These are phyloP conservation scores for Xanthoparmelia taractica DNA, from an alignment of 495 filamentous ascomycete genomes.

Conservation along the genomic window DNA sequence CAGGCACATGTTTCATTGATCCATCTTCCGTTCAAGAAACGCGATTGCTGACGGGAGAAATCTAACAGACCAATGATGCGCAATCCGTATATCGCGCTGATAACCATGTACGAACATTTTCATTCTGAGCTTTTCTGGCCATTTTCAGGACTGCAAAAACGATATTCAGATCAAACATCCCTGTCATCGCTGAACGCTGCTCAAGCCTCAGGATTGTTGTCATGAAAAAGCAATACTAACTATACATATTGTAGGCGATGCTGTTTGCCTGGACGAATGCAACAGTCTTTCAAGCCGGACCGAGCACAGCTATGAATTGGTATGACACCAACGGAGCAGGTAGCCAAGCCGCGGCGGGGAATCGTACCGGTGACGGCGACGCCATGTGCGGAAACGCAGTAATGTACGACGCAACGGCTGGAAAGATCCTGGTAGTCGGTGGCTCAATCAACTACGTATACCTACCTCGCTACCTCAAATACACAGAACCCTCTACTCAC, in stretches of 20 bases:
- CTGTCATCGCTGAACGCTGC: not conserved
- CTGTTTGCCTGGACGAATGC: conserved; percentile 53
- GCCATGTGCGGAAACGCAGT: conserved; percentile 47
- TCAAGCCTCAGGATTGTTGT: not conserved
- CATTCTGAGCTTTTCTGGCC: not conserved
- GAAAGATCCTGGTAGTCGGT: conserved; percentile 49
- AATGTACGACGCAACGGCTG: conserved; percentile 50
- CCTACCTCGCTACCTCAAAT: not conserved
- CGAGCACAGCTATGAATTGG: conserved; percentile 52
- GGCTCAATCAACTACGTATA: conserved; percentile 40
- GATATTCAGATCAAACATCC: not conserved
- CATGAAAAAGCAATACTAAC: not conserved
- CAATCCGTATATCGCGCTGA: conserved; percentile 40
- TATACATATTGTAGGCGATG: conserved; percentile 33
- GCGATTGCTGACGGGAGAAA: not conserved
- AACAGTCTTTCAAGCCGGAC: conserved; percentile 52
- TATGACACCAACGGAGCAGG: conserved; percentile 40
- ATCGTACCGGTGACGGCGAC: conserved; percentile 39
- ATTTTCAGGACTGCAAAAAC: not conserved
- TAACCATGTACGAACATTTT: conserved; percentile 36
- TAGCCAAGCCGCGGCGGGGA: conserved; percentile 32
- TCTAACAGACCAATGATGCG: conserved; percentile 37
- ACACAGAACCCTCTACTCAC: not conserved
- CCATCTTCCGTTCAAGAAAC: not conserved
- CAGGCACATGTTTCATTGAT: not conserved